These are phyloP conservation scores for Dactylellina drechsleri DNA, from an alignment of 2,329 filamentous ascomycete genomes.

Conservation along the genomic window DNA sequence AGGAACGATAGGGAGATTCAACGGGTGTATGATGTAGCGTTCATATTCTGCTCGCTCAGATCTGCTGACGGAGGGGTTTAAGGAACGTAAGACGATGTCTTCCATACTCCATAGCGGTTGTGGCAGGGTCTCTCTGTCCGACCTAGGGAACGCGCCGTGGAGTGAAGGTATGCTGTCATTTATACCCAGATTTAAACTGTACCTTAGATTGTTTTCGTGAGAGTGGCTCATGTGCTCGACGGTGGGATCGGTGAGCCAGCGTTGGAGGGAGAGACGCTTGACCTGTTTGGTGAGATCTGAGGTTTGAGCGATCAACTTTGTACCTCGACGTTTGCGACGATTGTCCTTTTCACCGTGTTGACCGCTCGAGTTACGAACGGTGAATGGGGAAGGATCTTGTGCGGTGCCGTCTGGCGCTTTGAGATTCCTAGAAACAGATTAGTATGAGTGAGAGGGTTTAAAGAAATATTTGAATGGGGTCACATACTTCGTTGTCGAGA, in stretches of 20 bases:
- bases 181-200: constrained; percentile 42
- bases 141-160: constrained; percentile 28
- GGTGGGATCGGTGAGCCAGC: constrained; percentile 66
- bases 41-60: constrained; percentile 86
- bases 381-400: constrained; percentile 83
- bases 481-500: constrained; percentile 84
- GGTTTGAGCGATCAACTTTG: constrained; percentile 35
- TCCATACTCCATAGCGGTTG: constrained; percentile 76
- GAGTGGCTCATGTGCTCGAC: constrained; percentile 63
- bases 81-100: constrained; percentile 83
- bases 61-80: constrained; percentile 81
- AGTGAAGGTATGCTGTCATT: constrained; percentile 51
- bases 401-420: constrained; percentile 81
- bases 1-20: constrained; percentile 83
- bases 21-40: constrained; percentile 87
- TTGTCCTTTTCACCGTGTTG: constrained; percentile 26
- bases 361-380: constrained; percentile 63
- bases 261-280: constrained; percentile 68
- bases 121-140: constrained; percentile 37
- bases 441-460: not conserved
- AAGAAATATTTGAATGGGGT: constrained; percentile 67
- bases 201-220: constrained; percentile 59
- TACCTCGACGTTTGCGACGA: constrained; percentile 32
- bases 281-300: constrained; percentile 37
- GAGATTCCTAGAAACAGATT: constrained; percentile 64